A percentile compares a stretch with the other conserved stretches of the same genome.
Conservation (phyloP, 1,284 basidiomycete species). For the Vanrija humicola region DNA sequence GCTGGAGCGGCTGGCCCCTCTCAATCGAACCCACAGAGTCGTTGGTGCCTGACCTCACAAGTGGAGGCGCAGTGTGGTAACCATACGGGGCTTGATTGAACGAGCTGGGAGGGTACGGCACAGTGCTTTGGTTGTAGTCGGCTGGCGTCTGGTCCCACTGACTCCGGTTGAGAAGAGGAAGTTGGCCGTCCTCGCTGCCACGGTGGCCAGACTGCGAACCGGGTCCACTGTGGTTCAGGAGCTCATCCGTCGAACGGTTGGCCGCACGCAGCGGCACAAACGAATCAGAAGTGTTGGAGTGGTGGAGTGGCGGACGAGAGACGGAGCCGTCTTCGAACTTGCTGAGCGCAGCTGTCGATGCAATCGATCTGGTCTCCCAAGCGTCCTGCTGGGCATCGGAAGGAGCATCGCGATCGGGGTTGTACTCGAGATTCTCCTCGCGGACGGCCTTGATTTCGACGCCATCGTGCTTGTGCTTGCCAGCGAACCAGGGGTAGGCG, state of each 20-base stretch:
- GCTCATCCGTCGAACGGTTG: conserved; percentile 39
- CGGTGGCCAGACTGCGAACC: neutral
- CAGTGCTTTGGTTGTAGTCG: conserved; percentile 12
- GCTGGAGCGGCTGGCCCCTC: neutral
- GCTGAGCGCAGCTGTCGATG: conserved; percentile 24
- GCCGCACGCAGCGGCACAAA: neutral
- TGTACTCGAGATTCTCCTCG: conserved; percentile 50
- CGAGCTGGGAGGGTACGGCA: conserved; percentile 7
- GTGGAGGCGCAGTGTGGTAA: too few relatives aligned
- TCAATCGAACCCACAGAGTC: neutral
- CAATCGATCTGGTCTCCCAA: conserved; percentile 42
- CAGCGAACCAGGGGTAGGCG: conserved; percentile 47
- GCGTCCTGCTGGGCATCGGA: conserved; percentile 20
- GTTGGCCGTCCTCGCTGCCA: conserved; percentile 2
- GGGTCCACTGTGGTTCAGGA: conserved; percentile 13
- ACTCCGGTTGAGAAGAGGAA: conserved; percentile 3
- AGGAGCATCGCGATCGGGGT: conserved; percentile 39
- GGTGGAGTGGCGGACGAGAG: too few relatives aligned
- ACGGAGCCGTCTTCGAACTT: neutral
- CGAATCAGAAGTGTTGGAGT: neutral
- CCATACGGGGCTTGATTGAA: too few relatives aligned
- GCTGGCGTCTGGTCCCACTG: conserved; percentile 6
- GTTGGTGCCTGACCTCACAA: too few relatives aligned
- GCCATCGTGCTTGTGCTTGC: conserved; percentile 34
- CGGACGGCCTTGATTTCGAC: conserved; percentile 44